These are phyloP conservation scores for Borovskyia barvae DNA, from an alignment of 208 protist species.

Conservation along the genomic window DNA sequence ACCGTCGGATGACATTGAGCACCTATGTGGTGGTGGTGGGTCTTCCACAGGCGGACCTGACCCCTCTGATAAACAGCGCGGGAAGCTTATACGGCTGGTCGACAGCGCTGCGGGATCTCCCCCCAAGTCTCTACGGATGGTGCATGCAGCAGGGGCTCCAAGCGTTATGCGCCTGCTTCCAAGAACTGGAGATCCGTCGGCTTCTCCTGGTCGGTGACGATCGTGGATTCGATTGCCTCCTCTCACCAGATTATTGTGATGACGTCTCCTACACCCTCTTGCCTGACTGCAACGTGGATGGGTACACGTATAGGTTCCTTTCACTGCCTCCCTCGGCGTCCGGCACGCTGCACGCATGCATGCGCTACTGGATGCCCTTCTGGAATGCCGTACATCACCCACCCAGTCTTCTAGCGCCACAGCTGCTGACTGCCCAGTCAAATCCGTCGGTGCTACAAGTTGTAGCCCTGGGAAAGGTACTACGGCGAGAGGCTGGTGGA, in stretches of 20 bases:
- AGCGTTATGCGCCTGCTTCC: slow-evolving; percentile 35
- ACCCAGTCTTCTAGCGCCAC: neutral
- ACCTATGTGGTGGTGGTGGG: slow-evolving; percentile 83
- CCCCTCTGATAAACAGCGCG: slow-evolving; percentile 12
- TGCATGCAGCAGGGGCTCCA: slow-evolving; percentile 41
- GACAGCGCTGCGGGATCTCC: slow-evolving; percentile 44
- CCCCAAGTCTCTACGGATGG: slow-evolving; percentile 44
- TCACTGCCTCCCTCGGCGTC: slow-evolving; percentile 9
- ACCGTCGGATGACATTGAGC: slow-evolving; percentile 73
- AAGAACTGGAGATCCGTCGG: slow-evolving; percentile 33
- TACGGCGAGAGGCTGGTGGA: slow-evolving; percentile 31
- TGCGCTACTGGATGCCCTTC: slow-evolving; percentile 67
- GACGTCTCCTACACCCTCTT: slow-evolving; percentile 24
- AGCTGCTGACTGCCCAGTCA: slow-evolving; percentile 28
- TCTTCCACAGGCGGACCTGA: slow-evolving; percentile 51
- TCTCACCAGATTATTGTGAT: slow-evolving; percentile 14
- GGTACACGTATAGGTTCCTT: slow-evolving; percentile 20
- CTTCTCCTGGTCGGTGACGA: slow-evolving; percentile 29
- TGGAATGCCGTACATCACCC: slow-evolving; percentile 7
- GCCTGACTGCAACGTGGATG: slow-evolving; percentile 9
- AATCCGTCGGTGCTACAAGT: slow-evolving; percentile 40
- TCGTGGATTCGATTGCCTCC: slow-evolving; percentile 17
- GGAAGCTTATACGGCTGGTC: slow-evolving; percentile 27
- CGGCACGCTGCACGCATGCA: slow-evolving; percentile 37
- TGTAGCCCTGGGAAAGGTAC: slow-evolving; percentile 34